Conservation (phyloP, 1,284 basidiomycete species). For the Tilletia setariae region DNA sequence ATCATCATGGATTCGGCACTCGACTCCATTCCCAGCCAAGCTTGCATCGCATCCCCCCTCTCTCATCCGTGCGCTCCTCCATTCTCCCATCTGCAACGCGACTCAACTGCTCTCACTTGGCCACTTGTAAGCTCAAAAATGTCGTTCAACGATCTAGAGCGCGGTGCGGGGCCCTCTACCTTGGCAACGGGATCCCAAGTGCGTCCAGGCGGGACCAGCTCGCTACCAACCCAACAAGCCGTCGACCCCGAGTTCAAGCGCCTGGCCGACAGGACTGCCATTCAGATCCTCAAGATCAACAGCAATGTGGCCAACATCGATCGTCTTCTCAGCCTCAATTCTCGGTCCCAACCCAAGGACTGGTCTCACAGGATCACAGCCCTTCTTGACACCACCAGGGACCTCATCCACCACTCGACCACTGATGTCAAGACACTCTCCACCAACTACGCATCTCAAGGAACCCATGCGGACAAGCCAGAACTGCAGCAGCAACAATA, state of each 20-base stretch:
- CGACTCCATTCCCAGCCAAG: no score
- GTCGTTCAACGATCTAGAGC: constrained; percentile 60
- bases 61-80: no score
- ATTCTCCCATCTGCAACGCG: not conserved
- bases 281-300: constrained; percentile 98
- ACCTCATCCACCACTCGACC: constrained; percentile 88
- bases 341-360: constrained; percentile 7
- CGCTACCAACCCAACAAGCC: constrained; percentile 6
- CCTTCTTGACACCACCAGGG: constrained; percentile 85
- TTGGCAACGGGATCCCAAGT: constrained; percentile 29
- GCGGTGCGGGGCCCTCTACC: constrained; percentile 38
- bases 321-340: constrained; percentile 75
- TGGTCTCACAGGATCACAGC: constrained; percentile 58
- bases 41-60: no score
- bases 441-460: not conserved
- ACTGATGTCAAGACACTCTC: constrained; percentile 76
- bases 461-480: constrained; percentile 17
- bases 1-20: no score
- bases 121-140: constrained; percentile 33
- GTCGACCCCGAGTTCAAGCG: constrained; percentile 62
- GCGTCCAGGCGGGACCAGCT: constrained; percentile 18
- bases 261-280: constrained; percentile 78
- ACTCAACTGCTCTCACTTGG: not conserved
- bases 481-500: constrained; percentile 13
- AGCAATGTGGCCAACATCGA: constrained; percentile 92